phyloP scores from a whole-genome alignment of 495 filamentous ascomycete genomes.

The Neurospora sp. region DNA sequence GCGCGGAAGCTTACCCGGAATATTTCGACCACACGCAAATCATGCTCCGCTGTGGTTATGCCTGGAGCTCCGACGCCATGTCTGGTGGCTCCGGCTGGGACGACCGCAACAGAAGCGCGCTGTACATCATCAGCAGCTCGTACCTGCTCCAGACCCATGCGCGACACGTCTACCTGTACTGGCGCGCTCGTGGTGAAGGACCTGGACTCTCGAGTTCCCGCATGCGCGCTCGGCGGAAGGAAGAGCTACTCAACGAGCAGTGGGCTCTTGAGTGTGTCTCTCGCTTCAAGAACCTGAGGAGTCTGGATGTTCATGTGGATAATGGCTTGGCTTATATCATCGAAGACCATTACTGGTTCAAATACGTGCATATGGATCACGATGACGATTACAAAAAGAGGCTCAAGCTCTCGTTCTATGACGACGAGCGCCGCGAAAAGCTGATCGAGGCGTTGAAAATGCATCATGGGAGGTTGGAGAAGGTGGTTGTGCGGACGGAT shows the following conservation, averaged over 20 bases:
- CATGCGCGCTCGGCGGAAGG: background rate
- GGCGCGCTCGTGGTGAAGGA: background rate
- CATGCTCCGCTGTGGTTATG: background rate
- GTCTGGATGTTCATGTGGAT: background rate
- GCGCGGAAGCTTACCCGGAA: background rate
- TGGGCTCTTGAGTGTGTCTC: background rate
- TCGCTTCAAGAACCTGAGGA: background rate
- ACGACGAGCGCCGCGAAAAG: background rate
- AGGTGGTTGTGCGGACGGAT: background rate
- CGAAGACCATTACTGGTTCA: background rate
- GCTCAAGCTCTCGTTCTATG: background rate
- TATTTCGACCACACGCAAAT: background rate
- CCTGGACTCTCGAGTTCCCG: too few relatives aligned
- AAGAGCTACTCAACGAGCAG: background rate
- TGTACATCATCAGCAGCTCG: background rate
- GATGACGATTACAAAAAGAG: too few relatives aligned
- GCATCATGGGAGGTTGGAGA: background rate
- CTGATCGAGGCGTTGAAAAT: background rate
- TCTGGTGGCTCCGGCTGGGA: background rate
- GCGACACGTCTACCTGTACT: background rate
- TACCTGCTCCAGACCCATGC: background rate
- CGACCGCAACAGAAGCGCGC: background rate
- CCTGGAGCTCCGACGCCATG: background rate
- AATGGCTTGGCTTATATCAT: background rate
- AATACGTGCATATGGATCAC: rapidly evolving